Conservation (phyloP, 2,329 filamentous ascomycete genomes). For the Bipolaris oryzae region DNA sequence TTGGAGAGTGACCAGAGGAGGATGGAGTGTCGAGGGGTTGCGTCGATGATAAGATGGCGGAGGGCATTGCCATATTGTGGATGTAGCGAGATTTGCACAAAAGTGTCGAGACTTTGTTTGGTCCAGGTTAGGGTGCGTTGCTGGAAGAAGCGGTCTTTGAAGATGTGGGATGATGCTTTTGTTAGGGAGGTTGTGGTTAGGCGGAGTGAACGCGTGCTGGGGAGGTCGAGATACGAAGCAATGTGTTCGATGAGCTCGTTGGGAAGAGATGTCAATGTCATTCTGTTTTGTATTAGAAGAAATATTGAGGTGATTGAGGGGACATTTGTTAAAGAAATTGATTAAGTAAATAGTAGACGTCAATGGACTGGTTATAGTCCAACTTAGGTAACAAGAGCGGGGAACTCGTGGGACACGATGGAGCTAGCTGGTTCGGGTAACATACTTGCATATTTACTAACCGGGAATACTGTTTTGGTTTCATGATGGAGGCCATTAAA, state of each 20-base stretch:
- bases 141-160: constrained; percentile 33
- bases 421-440: constrained; percentile 7
- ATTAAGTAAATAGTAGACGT: background rate
- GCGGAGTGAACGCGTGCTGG: constrained; percentile 26
- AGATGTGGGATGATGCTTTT: constrained; percentile 24
- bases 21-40: constrained; percentile 34
- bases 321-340: background rate
- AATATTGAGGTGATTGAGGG: background rate
- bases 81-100: constrained; percentile 25
- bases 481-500: background rate
- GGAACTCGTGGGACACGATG: constrained; percentile 7
- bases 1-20: constrained; percentile 29
- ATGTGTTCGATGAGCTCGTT: constrained; percentile 35
- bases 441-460: constrained; percentile 1
- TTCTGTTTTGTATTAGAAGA: background rate
- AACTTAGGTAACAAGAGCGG: constrained; percentile 6
- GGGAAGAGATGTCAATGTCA: constrained; percentile 25
- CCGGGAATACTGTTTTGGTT: background rate
- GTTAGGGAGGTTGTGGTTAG: constrained; percentile 23
- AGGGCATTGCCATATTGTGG: constrained; percentile 23
- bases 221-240: constrained; percentile 24
- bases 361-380: background rate
- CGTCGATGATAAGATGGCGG: constrained; percentile 32
- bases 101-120: constrained; percentile 16
- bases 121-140: constrained; percentile 27